These are phyloP conservation scores for Aspergillus neotritici DNA, from an alignment of 2,329 filamentous ascomycete genomes.

Conservation along the genomic window DNA sequence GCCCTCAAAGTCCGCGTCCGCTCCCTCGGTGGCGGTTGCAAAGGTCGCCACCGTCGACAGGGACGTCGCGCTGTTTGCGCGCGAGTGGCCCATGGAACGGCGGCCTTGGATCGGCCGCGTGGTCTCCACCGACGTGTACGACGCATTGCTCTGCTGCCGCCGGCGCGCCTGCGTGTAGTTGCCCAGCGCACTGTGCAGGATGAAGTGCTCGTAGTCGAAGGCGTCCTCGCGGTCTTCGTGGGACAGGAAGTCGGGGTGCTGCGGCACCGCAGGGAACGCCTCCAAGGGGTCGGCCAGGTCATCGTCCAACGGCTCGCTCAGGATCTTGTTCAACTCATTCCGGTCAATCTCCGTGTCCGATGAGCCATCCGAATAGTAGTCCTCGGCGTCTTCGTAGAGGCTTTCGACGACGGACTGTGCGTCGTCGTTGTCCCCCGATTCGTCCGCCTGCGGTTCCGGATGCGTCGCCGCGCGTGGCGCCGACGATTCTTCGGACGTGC, in stretches of 20 bases:
- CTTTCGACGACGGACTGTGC: constrained; percentile 30
- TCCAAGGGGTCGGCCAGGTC: constrained; percentile 33
- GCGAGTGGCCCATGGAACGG: constrained; percentile 33
- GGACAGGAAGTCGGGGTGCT: constrained; percentile 55
- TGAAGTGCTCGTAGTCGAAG: constrained; percentile 95
- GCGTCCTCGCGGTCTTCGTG: constrained; percentile 93
- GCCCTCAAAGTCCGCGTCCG: constrained; percentile 37
- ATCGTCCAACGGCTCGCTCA: constrained; percentile 40
- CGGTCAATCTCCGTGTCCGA: constrained; percentile 55
- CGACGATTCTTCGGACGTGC: constrained; percentile 6
- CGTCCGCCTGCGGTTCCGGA: constrained; percentile 7
- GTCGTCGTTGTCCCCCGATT: constrained; percentile 20
- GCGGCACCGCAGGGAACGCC: constrained; percentile 28
- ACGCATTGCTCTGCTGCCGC: constrained; percentile 31
- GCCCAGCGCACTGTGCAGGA: constrained; percentile 85
- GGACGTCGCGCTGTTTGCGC: constrained; percentile 55
- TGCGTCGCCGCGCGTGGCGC: constrained; percentile 2
- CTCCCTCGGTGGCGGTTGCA: constrained; percentile 57
- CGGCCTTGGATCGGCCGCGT: constrained; percentile 32
- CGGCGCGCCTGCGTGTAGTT: constrained; percentile 41
- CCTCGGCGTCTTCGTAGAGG: constrained; percentile 41
- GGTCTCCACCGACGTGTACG: constrained; percentile 49
- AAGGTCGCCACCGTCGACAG: constrained; percentile 58
- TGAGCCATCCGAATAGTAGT: constrained; percentile 25
- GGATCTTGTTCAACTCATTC: constrained; percentile 53